Evolutionary conservation across 2,329 filamentous ascomycete genomes (phyloP), one percentile per base, ranked within the genome.

Genomic region (Fusarium mexicanum): DNA sequence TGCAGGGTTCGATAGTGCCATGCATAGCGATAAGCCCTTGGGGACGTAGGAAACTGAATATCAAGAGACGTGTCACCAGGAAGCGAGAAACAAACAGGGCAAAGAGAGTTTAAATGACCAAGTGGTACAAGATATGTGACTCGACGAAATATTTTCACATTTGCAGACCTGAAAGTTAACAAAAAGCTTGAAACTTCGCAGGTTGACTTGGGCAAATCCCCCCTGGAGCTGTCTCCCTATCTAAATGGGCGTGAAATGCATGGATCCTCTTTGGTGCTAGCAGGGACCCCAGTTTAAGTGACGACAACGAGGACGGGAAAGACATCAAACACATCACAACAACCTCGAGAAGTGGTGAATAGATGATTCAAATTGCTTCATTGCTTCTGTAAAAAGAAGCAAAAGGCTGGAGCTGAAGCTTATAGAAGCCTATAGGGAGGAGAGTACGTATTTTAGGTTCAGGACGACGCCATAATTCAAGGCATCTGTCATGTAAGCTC

Each of bases 201-300:
- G 16, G 47, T n/a, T 40, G 35, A 37, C 33, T 60, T 64, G 51
- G 43, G 50, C 61, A 64, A 50, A 58, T 67, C 17, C 26, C 14
- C 14, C 26, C 35, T 40, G 35, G 53, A 20, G 26, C 26, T 10
- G 51, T 29, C 51, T 51, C 37, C 64, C 65, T 68, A 74, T 66
- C 75, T 76, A 61, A 29, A 65, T 51, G 40, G 67, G 69, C 68
- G 65, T 74, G 73, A 72, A 76, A 61, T 63, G 55, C 59, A 64
- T 76, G 72, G 72, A 61, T 61, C 61, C 33, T 53, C 31, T 50
- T 54, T 59, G 43, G 62, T 68, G 59, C 71, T 64, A 72, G 70
- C 71, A 74, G 68, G 72, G 72, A 72, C 72, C 72, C 72, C 48
- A 54, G 69, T 74, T 75, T 66, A 69, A 67, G 72, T 74, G 72